Evolutionary conservation across 495 filamentous ascomycete species (phyloP), one percentile per base, ranked within the genome.

Genomic region (Cercophora newfieldiana): DNA sequence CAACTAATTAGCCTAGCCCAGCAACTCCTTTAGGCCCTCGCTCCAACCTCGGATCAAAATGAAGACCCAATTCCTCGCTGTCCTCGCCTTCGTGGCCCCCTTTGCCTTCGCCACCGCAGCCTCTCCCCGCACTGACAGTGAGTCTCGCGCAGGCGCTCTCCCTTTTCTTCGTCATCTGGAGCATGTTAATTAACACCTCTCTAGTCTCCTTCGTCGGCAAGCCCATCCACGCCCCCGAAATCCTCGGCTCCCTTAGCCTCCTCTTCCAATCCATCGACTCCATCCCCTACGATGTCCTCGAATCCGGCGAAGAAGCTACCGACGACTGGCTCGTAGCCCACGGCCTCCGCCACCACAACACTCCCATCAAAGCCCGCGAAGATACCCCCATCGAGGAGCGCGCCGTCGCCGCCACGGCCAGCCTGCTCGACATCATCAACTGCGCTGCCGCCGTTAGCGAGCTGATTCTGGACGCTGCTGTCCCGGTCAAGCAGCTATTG

Each of bases 401-500:
- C 37, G 37, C 65, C 48, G 28, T 21, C 21, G 61, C 60, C 8
- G 59, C 14, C 14, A 29, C 30, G 2, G 21, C 37, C 30, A 51
- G 54, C 30, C 33, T 60, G 10, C 53, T 59, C 0, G 37, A 29
- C 33, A 18, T 68, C 21, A 7, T 64, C 16, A 50, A 53, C 44
- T 44, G 68, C 6, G 63, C 31, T 16, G 64, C 59, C 5, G 37
- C 65, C 31, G 10, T 44, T 14, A 16, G 37, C 37, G 37, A 44
- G 37, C 12, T 44, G 37, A 70, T 72, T 24, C 59, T 63, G 31
- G 66, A 50, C 14, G 70, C 64, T 1, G 70, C 68, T 0, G 49
- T 72, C 1, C 68, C 68, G 7, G 70, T 68, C 4, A 62, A 65
- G 53, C 69, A 72, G 70, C 44, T 72, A 7, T 67, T 72, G 28